phyloP scores from a whole-genome alignment of 495 filamentous ascomycete species.

The Darksidea phi region DNA sequence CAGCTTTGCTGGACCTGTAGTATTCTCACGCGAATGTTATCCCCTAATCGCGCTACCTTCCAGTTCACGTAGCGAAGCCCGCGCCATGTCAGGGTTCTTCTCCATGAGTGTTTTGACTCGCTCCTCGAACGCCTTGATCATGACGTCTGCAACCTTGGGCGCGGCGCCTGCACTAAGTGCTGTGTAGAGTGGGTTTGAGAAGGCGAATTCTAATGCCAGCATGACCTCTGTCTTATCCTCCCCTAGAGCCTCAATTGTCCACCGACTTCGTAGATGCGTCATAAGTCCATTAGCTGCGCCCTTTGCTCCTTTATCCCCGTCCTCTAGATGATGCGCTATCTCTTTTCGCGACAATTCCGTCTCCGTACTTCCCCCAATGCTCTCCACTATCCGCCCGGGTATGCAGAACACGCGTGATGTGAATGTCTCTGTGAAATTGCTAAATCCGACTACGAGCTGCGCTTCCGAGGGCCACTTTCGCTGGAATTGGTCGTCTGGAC shows the following conservation, averaged over 20 bases:
- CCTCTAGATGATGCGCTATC: slow-evolving; percentile 42
- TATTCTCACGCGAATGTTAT: neutral
- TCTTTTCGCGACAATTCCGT: slow-evolving; percentile 44
- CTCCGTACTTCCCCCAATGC: slow-evolving; percentile 58
- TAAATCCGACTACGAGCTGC: slow-evolving; percentile 80
- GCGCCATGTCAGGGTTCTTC: slow-evolving; percentile 9
- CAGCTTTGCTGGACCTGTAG: too few relatives aligned
- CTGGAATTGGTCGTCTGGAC: slow-evolving; percentile 47
- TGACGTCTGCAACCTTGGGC: slow-evolving; percentile 76
- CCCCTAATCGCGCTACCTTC: slow-evolving; percentile 3
- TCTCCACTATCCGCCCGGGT: slow-evolving; percentile 67
- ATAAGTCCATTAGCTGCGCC: slow-evolving; percentile 55
- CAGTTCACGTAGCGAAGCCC: slow-evolving; percentile 11
- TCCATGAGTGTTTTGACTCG: slow-evolving; percentile 58
- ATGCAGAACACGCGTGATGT: slow-evolving; percentile 72
- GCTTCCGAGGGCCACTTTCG: slow-evolving; percentile 68
- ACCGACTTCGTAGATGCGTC: slow-evolving; percentile 71
- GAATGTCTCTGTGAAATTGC: slow-evolving; percentile 76
- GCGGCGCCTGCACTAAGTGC: slow-evolving; percentile 74
- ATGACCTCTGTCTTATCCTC: slow-evolving; percentile 65
- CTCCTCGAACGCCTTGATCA: slow-evolving; percentile 93
- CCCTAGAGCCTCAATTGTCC: slow-evolving; percentile 60
- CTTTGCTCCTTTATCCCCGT: neutral
- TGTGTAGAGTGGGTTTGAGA: slow-evolving; percentile 80
- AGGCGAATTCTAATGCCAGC: slow-evolving; percentile 74